A percentile compares a stretch with the other conserved stretches of the same genome.
phyloP scores from a whole-genome alignment of 129 eudicot genomes.

The Pittosporum tobira region DNA sequence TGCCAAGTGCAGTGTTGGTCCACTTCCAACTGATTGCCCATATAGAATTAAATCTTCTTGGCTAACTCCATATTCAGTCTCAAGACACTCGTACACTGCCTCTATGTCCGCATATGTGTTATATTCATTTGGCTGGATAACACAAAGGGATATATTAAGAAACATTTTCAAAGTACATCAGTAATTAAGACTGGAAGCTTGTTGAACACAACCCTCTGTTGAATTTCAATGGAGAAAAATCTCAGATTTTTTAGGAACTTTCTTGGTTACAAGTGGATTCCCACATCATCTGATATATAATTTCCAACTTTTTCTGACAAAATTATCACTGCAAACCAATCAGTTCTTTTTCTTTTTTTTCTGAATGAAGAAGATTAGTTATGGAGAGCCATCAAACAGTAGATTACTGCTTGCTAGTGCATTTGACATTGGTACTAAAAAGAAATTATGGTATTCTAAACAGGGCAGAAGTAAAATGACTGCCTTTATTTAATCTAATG shows the following conservation, averaged over 20 bases:
- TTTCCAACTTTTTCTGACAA: neutral
- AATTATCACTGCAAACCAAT: neutral
- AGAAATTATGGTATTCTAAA: neutral
- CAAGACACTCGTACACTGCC: constrained; percentile 87
- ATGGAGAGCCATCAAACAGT: neutral
- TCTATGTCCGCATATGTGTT: constrained; percentile 94
- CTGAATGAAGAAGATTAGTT: neutral
- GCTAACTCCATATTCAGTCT: constrained; percentile 76
- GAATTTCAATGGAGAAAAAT: neutral
- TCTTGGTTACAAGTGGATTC: too few relatives aligned
- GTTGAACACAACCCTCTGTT: neutral
- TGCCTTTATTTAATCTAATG: neutral
- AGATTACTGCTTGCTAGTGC: neutral
- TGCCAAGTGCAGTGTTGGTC: constrained; percentile 88
- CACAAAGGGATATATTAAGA: constrained; percentile 8
- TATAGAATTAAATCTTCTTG: constrained; percentile 83
- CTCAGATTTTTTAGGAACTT: neutral
- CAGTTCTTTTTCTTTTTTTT: neutral
- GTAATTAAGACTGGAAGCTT: too few relatives aligned
- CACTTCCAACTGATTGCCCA: constrained; percentile 97
- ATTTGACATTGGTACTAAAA: neutral
- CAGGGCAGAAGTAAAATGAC: neutral
- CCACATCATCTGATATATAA: too few relatives aligned
- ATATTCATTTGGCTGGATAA: constrained; percentile 75
- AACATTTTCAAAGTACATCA: neutral